A percentile compares a stretch with the other conserved stretches of the same genome.
These are phyloP conservation scores for Penicillium chermesinum DNA, from an alignment of 495 filamentous ascomycete species.

Conservation along the genomic window DNA sequence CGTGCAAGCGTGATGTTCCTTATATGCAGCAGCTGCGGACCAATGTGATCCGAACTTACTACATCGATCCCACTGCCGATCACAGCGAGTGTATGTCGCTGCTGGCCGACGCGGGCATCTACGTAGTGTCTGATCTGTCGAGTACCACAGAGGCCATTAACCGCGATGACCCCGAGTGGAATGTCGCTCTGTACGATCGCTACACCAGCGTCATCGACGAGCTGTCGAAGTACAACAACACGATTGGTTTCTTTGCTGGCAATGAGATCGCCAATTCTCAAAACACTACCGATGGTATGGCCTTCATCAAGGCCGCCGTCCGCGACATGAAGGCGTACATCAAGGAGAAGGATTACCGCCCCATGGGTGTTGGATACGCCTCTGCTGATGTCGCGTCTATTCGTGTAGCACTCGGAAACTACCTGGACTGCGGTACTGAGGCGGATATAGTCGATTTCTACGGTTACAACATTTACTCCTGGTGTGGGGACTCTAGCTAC, in stretches of 20 bases:
- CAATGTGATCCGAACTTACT: conserved; percentile 92
- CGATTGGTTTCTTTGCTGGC: conserved; percentile 92
- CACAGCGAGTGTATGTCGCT: conserved; percentile 83
- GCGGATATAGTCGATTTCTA: conserved; percentile 80
- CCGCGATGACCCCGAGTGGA: conserved; percentile 71
- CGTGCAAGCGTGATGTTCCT: conserved; percentile 81
- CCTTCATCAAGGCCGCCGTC: conserved; percentile 93
- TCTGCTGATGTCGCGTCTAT: conserved; percentile 85
- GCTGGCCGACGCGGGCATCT: conserved; percentile 83
- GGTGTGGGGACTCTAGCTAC: conserved; percentile 83
- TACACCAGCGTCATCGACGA: conserved; percentile 83
- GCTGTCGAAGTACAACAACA: conserved; percentile 74
- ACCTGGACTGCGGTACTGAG: conserved; percentile 80
- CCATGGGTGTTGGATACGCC: conserved; percentile 88
- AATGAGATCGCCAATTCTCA: conserved; percentile 90
- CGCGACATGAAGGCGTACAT: conserved; percentile 95
- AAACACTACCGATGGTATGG: conserved; percentile 77
- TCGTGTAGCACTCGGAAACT: conserved; percentile 71
- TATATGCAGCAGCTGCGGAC: conserved; percentile 68
- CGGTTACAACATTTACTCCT: conserved; percentile 99
- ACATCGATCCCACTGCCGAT: conserved; percentile 72
- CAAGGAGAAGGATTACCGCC: conserved; percentile 64
- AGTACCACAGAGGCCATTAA: conserved; percentile 78
- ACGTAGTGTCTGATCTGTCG: conserved; percentile 84
- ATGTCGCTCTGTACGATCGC: conserved; percentile 63